Evolutionary conservation across 805 yeast species (phyloP).

Genomic region (Metschnikowia borealis): DNA sequence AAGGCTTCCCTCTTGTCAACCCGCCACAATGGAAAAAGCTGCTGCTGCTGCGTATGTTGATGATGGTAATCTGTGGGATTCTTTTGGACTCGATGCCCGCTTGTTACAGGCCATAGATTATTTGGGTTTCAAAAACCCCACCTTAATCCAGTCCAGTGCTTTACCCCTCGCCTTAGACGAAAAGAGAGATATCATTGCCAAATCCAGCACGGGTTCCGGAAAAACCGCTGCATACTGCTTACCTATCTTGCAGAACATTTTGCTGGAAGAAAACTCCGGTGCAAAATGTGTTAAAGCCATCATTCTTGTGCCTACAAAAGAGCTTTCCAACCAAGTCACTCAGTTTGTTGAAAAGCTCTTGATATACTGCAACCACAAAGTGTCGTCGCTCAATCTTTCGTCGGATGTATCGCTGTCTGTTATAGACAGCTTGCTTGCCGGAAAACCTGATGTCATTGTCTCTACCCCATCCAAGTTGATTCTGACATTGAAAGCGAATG

Average conservation of each 20-base stretch:
- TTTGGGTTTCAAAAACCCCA: slow-evolving; percentile 80
- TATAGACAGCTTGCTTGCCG: slow-evolving; percentile 61
- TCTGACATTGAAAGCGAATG: slow-evolving; percentile 41
- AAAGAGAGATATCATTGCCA: slow-evolving; percentile 86
- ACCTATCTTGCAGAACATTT: slow-evolving; percentile 78
- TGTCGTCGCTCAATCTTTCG: slow-evolving; percentile 63
- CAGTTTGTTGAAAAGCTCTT: slow-evolving; percentile 66
- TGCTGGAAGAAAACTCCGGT: slow-evolving; percentile 37
- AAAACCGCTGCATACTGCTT: slow-evolving; percentile 88
- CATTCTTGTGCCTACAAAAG: slow-evolving; percentile 89
- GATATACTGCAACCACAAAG: slow-evolving; percentile 62
- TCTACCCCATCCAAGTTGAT: slow-evolving; percentile 84
- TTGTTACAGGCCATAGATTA: slow-evolving; percentile 78
- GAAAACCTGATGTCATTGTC: slow-evolving; percentile 74
- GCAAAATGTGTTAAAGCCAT: slow-evolving; percentile 48
- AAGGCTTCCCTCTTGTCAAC: background rate
- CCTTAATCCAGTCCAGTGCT: slow-evolving; percentile 86
- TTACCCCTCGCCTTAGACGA: slow-evolving; percentile 88
- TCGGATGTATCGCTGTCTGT: slow-evolving; percentile 68
- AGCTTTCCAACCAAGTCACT: slow-evolving; percentile 80
- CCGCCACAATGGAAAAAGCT: slow-evolving; percentile 22
- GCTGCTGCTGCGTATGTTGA: slow-evolving; percentile 70
- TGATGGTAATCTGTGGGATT: slow-evolving; percentile 65
- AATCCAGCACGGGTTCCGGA: slow-evolving; percentile 94
- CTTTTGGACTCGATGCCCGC: slow-evolving; percentile 77